Base-by-base conservation (phyloP, 139 green algal genomes). In the Tetraselmis chui region DNA sequence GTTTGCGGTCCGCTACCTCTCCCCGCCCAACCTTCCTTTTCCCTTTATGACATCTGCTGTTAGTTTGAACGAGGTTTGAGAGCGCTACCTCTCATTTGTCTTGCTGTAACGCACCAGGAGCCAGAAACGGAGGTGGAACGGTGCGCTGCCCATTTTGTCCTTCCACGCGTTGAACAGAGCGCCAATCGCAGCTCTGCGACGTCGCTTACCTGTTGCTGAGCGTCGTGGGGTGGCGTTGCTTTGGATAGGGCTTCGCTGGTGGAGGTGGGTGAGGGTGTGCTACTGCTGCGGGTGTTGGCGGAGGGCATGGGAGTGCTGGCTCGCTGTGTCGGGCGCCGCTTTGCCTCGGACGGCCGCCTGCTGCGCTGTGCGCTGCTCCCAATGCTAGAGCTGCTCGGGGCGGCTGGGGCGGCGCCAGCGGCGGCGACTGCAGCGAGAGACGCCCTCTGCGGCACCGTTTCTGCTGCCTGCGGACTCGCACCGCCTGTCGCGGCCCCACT, bases 381-480 rank as follows among this genome's bases (percentile, higher is more conserved):
- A 2, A 59, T 95, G 75, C 88, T 97, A 75, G 93, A 97, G 87
- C 86, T 90, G 28, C 80, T 97, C 1, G 89, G 85, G 26, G 77
- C 25, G 80, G 45, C 26, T 31, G 91, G 94, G 79, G 85, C 87
- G 22, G 87, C 79, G 45, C 79, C 85, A 1, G 79, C 91, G 5
- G 93, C 94, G 11, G 84, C 89, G 18, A 79, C 88, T 22, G 83
- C 90, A 0, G 91, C 91, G 0, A 5, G 45, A 18, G 45, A 67
- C 45, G 45, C 45, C 45, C 45, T 67, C 45, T n/a, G n/a, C n/a
- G 45, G 45, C 45, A 18, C 45, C 45, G 45, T 67, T 5, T 67
- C 45, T 18, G 45, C 45, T 18, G 45, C 45, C 45, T 67, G 45
- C 45, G 45, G 45, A 18, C 5, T 67, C 11, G 11, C 45, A 5